These are phyloP conservation scores for Cyberlindnera maritima DNA, from an alignment of 805 yeast genomes.

Conservation along the genomic window DNA sequence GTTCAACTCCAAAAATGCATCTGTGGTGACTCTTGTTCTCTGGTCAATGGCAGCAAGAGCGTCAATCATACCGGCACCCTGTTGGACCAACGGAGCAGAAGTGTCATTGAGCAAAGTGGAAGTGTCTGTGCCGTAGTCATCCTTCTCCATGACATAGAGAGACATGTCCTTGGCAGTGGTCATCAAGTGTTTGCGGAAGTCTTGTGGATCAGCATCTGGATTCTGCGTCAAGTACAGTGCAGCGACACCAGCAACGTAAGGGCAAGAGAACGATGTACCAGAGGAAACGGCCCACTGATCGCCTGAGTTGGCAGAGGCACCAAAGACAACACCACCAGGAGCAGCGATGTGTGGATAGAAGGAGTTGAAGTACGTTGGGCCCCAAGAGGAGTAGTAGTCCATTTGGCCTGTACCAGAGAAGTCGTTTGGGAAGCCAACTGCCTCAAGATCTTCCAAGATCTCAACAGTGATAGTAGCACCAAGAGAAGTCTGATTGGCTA, in stretches of 20 bases:
- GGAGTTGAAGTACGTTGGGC: slow-evolving; percentile 19
- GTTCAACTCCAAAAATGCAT: too few species aligned
- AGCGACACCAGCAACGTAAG: too few species aligned
- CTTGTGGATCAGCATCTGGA: too few species aligned
- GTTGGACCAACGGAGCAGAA: slow-evolving; percentile 17
- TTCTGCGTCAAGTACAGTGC: slow-evolving; percentile 1
- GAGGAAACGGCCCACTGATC: background rate
- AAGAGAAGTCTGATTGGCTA: too few species aligned
- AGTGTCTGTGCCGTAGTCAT: background rate
- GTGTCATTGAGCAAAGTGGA: background rate
- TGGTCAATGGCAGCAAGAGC: background rate
- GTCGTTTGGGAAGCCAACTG: slow-evolving; percentile 1
- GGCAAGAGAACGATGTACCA: too few species aligned
- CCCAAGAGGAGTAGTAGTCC: slow-evolving; percentile 17
- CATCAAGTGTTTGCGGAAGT: too few species aligned
- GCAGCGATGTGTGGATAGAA: slow-evolving; percentile 17
- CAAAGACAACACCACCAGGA: slow-evolving; percentile 12
- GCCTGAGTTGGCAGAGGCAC: background rate
- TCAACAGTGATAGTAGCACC: too few species aligned
- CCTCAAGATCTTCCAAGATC: too few species aligned
- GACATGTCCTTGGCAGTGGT: too few species aligned
- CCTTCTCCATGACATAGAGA: background rate
- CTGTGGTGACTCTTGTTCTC: too few species aligned
- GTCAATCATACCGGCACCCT: slow-evolving; percentile 19
- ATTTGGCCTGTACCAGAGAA: slow-evolving; percentile 13